These are phyloP conservation scores for Oryza meyeriana DNA, from an alignment of 176 grass and related monocot genomes.

Conservation along the genomic window DNA sequence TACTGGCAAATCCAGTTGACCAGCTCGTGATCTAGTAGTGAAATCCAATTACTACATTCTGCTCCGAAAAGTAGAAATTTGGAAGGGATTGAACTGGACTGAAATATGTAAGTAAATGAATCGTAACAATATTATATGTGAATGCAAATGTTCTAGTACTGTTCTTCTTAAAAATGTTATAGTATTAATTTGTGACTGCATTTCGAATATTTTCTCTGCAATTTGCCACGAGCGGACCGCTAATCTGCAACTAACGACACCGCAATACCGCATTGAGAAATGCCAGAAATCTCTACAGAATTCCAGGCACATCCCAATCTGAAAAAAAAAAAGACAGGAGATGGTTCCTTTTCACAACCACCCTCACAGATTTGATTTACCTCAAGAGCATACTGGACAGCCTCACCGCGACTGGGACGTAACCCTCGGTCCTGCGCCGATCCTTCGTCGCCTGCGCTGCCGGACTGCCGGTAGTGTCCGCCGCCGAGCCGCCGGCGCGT, in stretches of 20 bases:
- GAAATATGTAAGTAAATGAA: background rate
- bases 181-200: too few relatives aligned
- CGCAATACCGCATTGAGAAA: background rate
- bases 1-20: too few relatives aligned
- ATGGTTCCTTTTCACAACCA: too few relatives aligned
- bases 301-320: background rate
- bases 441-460: too few relatives aligned
- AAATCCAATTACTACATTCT: background rate
- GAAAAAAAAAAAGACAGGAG: background rate
- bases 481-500: too few relatives aligned
- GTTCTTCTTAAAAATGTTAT: background rate
- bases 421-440: too few relatives aligned
- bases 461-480: too few relatives aligned
- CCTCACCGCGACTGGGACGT: too few relatives aligned
- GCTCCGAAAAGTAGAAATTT: background rate
- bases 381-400: background rate
- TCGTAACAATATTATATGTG: background rate
- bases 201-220: too few relatives aligned
- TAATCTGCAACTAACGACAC: background rate
- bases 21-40: background rate
- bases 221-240: background rate
- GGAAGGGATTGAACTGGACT: too few relatives aligned
- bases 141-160: background rate
- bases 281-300: background rate
- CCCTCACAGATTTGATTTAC: background rate